phyloP scores from a whole-genome alignment of 495 filamentous ascomycete genomes.

The Bryoglossum gracile region DNA sequence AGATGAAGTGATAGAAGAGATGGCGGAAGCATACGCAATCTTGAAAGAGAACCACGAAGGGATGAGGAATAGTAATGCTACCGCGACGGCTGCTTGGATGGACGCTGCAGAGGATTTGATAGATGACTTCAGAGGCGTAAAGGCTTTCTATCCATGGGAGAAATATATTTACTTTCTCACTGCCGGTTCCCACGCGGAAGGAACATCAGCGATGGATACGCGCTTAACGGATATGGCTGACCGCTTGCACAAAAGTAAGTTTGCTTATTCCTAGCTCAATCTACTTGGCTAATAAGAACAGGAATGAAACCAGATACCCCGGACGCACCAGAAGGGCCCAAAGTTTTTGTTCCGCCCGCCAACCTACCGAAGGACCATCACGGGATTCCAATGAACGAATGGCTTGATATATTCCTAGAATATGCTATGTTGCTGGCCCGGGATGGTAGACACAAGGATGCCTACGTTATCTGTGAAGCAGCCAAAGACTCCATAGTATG shows the following conservation, averaged over 20 bases:
- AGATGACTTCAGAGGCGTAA: slow-evolving; percentile 71
- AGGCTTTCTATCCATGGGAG: slow-evolving; percentile 68
- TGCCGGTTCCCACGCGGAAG: slow-evolving; percentile 36
- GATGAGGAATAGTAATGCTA: slow-evolving; percentile 43
- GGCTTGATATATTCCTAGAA: slow-evolving; percentile 87
- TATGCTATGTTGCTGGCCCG: slow-evolving; percentile 70
- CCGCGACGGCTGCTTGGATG: slow-evolving; percentile 60
- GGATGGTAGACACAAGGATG: slow-evolving; percentile 45
- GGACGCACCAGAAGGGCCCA: slow-evolving; percentile 13
- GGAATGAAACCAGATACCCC: slow-evolving; percentile 30
- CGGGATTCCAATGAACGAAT: slow-evolving; percentile 69
- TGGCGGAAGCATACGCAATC: slow-evolving; percentile 49
- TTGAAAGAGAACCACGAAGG: slow-evolving; percentile 44
- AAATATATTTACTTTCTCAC: slow-evolving; percentile 64
- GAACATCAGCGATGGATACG: slow-evolving; percentile 43
- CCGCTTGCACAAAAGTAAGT: slow-evolving; percentile 47
- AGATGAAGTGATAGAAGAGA: slow-evolving; percentile 24
- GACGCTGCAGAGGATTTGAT: slow-evolving; percentile 65
- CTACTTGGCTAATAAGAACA: slow-evolving; percentile 20
- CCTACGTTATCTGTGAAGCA: slow-evolving; percentile 69
- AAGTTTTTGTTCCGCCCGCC: slow-evolving; percentile 41
- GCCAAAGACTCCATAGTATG: slow-evolving; percentile 74
- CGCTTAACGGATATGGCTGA: slow-evolving; percentile 66
- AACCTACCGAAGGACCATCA: slow-evolving; percentile 64
- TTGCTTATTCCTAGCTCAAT: background rate